Base-by-base conservation (phyloP, 2,329 filamentous ascomycete species). In the Phyllosticta citribraziliensis region DNA sequence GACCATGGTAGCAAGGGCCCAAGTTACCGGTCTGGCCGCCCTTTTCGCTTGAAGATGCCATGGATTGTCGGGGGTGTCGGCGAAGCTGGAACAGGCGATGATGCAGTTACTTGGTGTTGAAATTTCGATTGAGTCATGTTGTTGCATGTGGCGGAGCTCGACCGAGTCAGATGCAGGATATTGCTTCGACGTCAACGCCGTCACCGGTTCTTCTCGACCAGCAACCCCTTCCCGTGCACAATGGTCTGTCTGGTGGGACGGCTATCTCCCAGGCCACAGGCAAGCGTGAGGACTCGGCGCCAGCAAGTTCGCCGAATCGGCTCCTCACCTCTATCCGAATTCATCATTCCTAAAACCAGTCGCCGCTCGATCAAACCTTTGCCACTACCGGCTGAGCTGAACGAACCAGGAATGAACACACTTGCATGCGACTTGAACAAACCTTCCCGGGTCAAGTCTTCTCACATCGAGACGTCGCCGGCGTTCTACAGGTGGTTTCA, bases 191-290 rank as follows among this genome's bases (percentile, higher is more conserved):
- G 55, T 33, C 51, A 51, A 54, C 55, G 30, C 35, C 40, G 17
- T 19, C 35, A 20, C 30, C 19, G 8, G 30, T 24, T 47, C 14
- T 22, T 12, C 47, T 35, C 57, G 10, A n/a, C 30, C 35, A 22
- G 5, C 56, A 19, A 53, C 52, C 52, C 57, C 6, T 57, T 65
- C 5, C 57, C 9, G 27, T 62, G 35, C 71, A 72, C 5, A 63
- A 61, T 22, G 50, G 70, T 40, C 68, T 73, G 51, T 65, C 58
- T 56, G 57, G 66, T 17, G 40, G 60, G 22, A 72, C 70, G 61
- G 25, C 47, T 4, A 55, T 61, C 27, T 54, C 70, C 5, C 70
- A 71, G 22, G 71, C 72, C 10, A 68, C 69, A 50, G 52, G n/a
- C 4, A 47, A n/a, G 40, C 17, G 1, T 47, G 12, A 8, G 3